Conservation (phyloP, 2,329 filamentous ascomycete genomes). For the Exophiala mesophila region DNA sequence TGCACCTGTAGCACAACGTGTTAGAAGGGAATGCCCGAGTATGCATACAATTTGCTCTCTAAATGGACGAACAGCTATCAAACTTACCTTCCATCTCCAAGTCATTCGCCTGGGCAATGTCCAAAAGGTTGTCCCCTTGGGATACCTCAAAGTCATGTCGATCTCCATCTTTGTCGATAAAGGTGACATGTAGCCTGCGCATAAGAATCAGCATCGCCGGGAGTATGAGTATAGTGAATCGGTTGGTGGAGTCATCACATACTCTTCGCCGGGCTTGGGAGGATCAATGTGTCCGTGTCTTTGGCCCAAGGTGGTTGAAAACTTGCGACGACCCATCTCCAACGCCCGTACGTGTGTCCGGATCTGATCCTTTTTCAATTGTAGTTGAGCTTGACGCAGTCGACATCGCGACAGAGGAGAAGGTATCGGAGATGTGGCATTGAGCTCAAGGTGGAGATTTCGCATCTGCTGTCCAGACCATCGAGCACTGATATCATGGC, state of each 20-base stretch:
- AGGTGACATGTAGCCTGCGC: slow-evolving; percentile 75
- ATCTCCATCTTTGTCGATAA: slow-evolving; percentile 83
- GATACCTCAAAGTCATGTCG: slow-evolving; percentile 72
- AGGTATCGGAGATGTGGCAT: no score
- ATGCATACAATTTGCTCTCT: no score
- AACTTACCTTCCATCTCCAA: slow-evolving; percentile 84
- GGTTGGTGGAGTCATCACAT: slow-evolving; percentile 37
- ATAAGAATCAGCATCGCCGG: slow-evolving; percentile 1
- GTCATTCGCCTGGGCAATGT: slow-evolving; percentile 91
- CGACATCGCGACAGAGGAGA: slow-evolving; percentile 10
- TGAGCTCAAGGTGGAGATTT: no score
- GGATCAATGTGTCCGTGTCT: slow-evolving; percentile 75
- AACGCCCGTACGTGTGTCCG: slow-evolving; percentile 24
- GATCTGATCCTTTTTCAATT: slow-evolving; percentile 21
- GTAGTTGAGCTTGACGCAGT: slow-evolving; percentile 19
- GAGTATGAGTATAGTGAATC: no score
- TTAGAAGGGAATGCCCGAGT: no score
- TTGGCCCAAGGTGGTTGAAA: slow-evolving; percentile 59
- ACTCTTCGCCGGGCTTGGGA: slow-evolving; percentile 91
- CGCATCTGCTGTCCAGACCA: no score
- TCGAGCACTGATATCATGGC: background rate
- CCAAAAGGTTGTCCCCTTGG: slow-evolving; percentile 86
- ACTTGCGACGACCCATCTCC: slow-evolving; percentile 43
- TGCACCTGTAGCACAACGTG: slow-evolving; percentile 51
- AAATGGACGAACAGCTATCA: no score